Evolutionary conservation across 1,284 basidiomycete species (phyloP), one percentile per base, ranked within the genome.

Genomic region (Cronartium quercuum): DNA sequence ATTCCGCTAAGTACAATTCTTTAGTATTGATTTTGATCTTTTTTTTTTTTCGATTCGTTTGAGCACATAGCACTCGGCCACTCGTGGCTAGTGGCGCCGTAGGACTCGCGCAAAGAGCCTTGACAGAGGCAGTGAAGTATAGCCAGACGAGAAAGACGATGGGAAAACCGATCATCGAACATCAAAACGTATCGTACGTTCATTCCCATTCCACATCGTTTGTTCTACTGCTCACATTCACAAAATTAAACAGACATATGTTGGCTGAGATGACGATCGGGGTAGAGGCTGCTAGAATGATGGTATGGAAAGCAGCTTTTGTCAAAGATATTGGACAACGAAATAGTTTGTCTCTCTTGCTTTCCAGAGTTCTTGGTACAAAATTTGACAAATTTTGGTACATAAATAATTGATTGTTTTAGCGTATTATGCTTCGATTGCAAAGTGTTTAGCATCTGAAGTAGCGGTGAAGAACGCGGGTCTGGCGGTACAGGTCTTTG

Each of bases 211-310:
- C 85, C 85, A 80, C 10, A n/a, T 44, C 42, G 42, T 21, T n/a
- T 55, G 51, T 7, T 55, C 29, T 6, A 55, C 10, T 55, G 6
- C 29, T n/a, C 1, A 55, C 29, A 55, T 29, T 29, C 29, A 21
- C 51, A 12, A 6, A 21, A 21, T 55, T n/a, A 55, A 29, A 55
- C 29, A 84, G 83, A 6, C 85, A 85, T 80, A 84, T 86, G 82
- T 82, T 86, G 5, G 85, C 85, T 15, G 85, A 86, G 77, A 86
- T 86, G 86, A 84, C 85, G 7, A 85, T 86, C 60, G 71, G 71
- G 18, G 84, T 83, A 35, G 85, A 86, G 79, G 82, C 83, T 1
- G 81, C 84, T 1, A 80, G 84, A 12, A 82, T 81, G 58, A 80
- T 86, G 63, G 85, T 85, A 12, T 85, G 84, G 84, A 83, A 83